These are phyloP conservation scores for Myriosclerotinia duriaeana DNA, from an alignment of 2,329 filamentous ascomycete genomes.

Conservation along the genomic window DNA sequence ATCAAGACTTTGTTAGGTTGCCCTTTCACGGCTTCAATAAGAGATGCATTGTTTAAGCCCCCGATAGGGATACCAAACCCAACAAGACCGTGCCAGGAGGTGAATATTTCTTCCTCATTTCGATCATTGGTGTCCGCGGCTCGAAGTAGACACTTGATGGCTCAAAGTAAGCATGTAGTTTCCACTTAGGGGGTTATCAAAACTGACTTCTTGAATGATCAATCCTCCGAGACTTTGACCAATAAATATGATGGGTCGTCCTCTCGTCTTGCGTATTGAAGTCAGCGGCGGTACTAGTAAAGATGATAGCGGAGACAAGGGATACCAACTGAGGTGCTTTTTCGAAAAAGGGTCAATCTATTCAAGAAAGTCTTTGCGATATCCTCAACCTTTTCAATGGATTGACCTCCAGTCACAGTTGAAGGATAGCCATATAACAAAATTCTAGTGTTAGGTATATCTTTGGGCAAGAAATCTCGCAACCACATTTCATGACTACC, in stretches of 20 bases:
- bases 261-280: not conserved
- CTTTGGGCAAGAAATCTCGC: conserved; percentile 22
- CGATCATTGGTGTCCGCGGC: not conserved
- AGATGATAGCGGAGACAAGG: too few species aligned
- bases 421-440: conserved; percentile 18
- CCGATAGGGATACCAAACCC: conserved; percentile 22
- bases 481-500: conserved; percentile 23
- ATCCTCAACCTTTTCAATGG: conserved; percentile 11
- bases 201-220: conserved; percentile 13
- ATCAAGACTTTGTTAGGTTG: conserved; percentile 22
- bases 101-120: conserved; percentile 1
- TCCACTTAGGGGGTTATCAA: too few species aligned
- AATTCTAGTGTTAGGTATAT: conserved; percentile 8
- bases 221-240: conserved; percentile 21
- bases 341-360: conserved; percentile 2
- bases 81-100: conserved; percentile 19
- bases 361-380: conserved; percentile 14
- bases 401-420: conserved; percentile 9
- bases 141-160: not conserved
- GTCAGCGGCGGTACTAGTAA: not conserved
- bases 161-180: not conserved
- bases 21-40: conserved; percentile 14
- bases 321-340: conserved; percentile 1
- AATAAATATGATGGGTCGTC: conserved; percentile 22
- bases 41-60: conserved; percentile 13